Conservation (phyloP, 2,329 filamentous ascomycete genomes). For the Knoxdaviesia capensis region DNA sequence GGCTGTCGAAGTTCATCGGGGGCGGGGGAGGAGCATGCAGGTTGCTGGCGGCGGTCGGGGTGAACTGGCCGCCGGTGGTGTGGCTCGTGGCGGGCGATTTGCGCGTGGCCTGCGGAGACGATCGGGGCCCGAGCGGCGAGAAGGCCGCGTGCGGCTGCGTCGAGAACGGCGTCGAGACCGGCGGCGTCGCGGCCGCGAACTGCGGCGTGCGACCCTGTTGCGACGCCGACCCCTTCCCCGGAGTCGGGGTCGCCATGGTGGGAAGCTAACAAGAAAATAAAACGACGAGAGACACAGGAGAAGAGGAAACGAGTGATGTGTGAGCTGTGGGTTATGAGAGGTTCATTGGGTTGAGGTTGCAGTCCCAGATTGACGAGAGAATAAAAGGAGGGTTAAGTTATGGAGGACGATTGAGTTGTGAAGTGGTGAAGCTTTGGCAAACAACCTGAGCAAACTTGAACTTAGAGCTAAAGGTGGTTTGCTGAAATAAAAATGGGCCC, state of each 20-base stretch:
- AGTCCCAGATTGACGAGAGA: too few species aligned
- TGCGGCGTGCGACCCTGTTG: slow-evolving; percentile 25
- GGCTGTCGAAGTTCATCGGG: slow-evolving; percentile 39
- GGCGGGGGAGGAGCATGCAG: too few species aligned
- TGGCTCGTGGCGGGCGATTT: slow-evolving; percentile 33
- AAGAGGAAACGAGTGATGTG: not conserved
- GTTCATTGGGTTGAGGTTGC: not conserved
- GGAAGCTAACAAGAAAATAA: slow-evolving; percentile 1
- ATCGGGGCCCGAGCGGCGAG: slow-evolving; percentile 34
- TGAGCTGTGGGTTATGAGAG: not conserved
- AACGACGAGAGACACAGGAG: not conserved
- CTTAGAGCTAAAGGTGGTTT: too few species aligned
- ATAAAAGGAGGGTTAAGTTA: too few species aligned
- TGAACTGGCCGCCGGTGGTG: slow-evolving; percentile 7
- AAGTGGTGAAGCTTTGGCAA: too few species aligned
- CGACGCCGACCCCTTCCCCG: slow-evolving; percentile 23
- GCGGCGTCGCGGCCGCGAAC: slow-evolving; percentile 35
- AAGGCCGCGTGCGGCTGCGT: slow-evolving; percentile 35
- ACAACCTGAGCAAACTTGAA: too few species aligned
- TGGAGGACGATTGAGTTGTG: too few species aligned
- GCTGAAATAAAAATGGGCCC: too few species aligned
- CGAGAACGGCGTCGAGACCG: slow-evolving; percentile 48
- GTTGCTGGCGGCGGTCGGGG: too few species aligned
- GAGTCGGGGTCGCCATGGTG: slow-evolving; percentile 27
- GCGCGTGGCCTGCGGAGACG: slow-evolving; percentile 44